phyloP scores from a whole-genome alignment of 139 green algal genomes.

The Micromonas commoda region DNA sequence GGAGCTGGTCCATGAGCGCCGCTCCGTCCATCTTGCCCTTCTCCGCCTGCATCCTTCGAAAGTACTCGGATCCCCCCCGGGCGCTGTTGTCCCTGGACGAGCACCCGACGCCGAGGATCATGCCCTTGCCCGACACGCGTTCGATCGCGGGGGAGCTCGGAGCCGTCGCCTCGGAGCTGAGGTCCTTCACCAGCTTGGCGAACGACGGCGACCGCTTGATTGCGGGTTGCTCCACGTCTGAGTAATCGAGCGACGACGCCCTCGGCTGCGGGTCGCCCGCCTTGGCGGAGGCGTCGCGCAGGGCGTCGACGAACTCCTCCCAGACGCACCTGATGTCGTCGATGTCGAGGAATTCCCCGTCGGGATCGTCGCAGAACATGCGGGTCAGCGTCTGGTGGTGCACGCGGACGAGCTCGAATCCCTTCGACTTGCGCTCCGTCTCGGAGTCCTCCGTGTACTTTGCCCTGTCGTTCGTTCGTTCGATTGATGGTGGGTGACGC shows the following conservation, averaged over 20 bases:
- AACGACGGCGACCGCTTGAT: conserved; percentile 19
- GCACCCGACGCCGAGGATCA: conserved; percentile 4
- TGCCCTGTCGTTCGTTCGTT: too few relatives aligned
- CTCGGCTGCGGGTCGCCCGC: neutral
- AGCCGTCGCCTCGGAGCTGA: neutral
- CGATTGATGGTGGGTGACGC: too few relatives aligned
- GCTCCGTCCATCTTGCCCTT: too few relatives aligned
- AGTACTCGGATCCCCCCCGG: conserved; percentile 5
- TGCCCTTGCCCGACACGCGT: conserved; percentile 2
- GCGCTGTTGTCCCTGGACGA: neutral
- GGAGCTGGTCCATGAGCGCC: too few relatives aligned
- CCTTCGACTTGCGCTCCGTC: neutral
- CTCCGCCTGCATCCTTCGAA: too few relatives aligned
- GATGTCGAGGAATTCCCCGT: conserved; percentile 18
- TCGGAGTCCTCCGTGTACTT: neutral
- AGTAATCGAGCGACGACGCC: neutral
- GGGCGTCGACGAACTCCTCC: conserved; percentile 21
- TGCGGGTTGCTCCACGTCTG: neutral
- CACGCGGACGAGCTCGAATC: conserved; percentile 14
- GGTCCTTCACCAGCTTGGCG: neutral
- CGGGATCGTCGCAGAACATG: conserved; percentile 8
- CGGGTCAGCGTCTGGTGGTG: conserved; percentile 17
- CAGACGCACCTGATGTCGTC: conserved; percentile 3
- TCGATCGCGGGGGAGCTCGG: neutral
- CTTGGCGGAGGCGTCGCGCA: neutral